Evolutionary conservation across 2,329 filamentous ascomycete species (phyloP), one percentile per base, ranked within the genome.

Genomic region (Botryotinia globosa): DNA sequence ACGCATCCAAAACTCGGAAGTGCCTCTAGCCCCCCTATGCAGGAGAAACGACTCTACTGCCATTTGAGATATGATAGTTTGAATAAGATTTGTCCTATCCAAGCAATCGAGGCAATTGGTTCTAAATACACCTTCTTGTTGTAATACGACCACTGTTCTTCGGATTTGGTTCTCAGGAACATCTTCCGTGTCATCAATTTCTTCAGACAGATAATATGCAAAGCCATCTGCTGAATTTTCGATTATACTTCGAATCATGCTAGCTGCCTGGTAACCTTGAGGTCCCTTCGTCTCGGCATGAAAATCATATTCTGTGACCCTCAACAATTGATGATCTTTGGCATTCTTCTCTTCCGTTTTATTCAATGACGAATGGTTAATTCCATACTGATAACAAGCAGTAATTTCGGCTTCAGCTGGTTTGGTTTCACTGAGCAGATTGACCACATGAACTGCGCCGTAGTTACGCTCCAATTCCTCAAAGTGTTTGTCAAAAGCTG

Each of bases 21-120:
- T 86, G 0, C 92, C 91, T 74, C 85, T 86, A 76, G 93, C 89
- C 39, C 87, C 87, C 74, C 91, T 87, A 77, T 97, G 94, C 22
- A 84, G 83, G 5, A 99, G 84, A 78, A 98, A 98, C 0, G 91
- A 86, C 80, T 97, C 94, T 32, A 98, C 86, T 0, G 94, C 94
- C 92, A 98, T 94, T 78, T 94, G 92, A 73, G 94, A 98, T 78
- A 99, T 92, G 76, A 98, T 93, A 0, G 94, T 97, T 83, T 99
- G 96, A 42, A 99, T 94, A 42, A 98, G 85, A 80, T 99, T 99
- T 12, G 96, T 99, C 73, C 96, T 90, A 81, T 99, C 96, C 61
- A 99, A 85, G 80, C 96, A 99, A 81, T 99, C 96, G 39, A 99
- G 85, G 81, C 96, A 99, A 79, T 99, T 99, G 6, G 94, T 97